Conservation (phyloP, 2,329 filamentous ascomycete genomes). For the Colletotrichum sublineola region DNA sequence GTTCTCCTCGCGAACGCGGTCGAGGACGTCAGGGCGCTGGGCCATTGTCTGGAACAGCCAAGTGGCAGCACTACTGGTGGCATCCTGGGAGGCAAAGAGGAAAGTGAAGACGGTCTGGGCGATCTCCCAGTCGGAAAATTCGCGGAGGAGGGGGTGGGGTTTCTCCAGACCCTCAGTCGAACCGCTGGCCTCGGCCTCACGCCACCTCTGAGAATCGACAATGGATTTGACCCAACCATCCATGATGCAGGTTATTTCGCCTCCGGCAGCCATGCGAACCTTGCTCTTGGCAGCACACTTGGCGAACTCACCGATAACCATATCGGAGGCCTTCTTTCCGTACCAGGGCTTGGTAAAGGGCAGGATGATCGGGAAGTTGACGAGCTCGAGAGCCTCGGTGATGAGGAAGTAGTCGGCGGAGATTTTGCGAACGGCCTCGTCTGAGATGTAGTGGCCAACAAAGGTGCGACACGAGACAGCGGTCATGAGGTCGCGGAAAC, state of each 20-base stretch:
- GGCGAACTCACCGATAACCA: constrained; percentile 89
- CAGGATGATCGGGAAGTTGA: constrained; percentile 98
- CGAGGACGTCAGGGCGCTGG: constrained; percentile 91
- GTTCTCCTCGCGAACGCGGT: constrained; percentile 93
- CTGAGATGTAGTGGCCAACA: constrained; percentile 93
- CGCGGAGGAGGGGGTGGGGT: constrained; percentile 84
- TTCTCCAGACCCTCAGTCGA: constrained; percentile 79
- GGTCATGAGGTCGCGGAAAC: constrained; percentile 95
- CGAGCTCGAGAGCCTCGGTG: constrained; percentile 93
- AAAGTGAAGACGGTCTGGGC: constrained; percentile 95
- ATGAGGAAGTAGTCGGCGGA: constrained; percentile 97
- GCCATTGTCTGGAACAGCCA: constrained; percentile 97
- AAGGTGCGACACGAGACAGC: constrained; percentile 97
- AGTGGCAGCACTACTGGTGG: constrained; percentile 91
- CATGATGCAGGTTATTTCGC: constrained; percentile 91
- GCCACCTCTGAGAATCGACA: constrained; percentile 86
- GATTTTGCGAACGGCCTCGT: constrained; percentile 92
- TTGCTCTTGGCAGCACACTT: constrained; percentile 95
- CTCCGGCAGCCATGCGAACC: constrained; percentile 89
- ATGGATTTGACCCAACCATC: constrained; percentile 94
- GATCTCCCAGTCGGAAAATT: constrained; percentile 92
- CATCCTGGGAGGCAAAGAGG: constrained; percentile 97
- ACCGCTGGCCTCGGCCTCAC: constrained; percentile 81
- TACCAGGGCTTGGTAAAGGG: constrained; percentile 98
- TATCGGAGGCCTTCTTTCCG: constrained; percentile 93